Percentiles rank a stretch among this genome's conserved stretches.
These are phyloP conservation scores for Fibroporia radiculosa DNA, from an alignment of 768 basidiomycete genomes.

Conservation along the genomic window DNA sequence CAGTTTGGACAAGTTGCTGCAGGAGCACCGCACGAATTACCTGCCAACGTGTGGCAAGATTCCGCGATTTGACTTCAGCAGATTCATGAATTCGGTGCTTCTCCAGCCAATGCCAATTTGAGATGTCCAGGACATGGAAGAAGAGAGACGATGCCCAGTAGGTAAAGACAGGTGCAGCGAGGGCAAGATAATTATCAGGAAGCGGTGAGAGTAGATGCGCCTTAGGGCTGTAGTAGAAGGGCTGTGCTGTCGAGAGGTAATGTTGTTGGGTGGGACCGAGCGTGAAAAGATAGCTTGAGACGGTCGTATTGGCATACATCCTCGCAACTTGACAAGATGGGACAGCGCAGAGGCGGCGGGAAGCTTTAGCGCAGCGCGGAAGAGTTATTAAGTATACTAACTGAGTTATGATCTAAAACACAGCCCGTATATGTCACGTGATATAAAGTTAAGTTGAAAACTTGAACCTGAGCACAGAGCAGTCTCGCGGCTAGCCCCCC, in stretches of 20 bases:
- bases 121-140: conserved; percentile 80
- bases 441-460: too few relatives aligned
- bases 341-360: neutral
- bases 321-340: neutral
- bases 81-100: conserved; percentile 86
- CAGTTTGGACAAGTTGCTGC: conserved; percentile 83
- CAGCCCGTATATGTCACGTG: too few relatives aligned
- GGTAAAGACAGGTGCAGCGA: conserved; percentile 66
- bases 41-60: conserved; percentile 60
- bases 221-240: conserved; percentile 19
- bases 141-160: conserved; percentile 81
- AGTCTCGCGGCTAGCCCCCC: too few relatives aligned
- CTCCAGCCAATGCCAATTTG: conserved; percentile 69
- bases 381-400: too few relatives aligned
- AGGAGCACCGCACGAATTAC: conserved; percentile 78
- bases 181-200: conserved; percentile 64
- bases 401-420: too few relatives aligned
- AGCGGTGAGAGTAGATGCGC: conserved; percentile 25
- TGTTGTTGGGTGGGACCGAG: conserved; percentile 14
- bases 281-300: conserved; percentile 7
- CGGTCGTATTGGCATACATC: conserved; percentile 22
- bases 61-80: conserved; percentile 64
- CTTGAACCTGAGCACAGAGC: too few relatives aligned
- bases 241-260: conserved; percentile 15
- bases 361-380: too few relatives aligned